Conservation (phyloP, 2,329 filamentous ascomycete genomes). For the Sporothrix inflata region DNA sequence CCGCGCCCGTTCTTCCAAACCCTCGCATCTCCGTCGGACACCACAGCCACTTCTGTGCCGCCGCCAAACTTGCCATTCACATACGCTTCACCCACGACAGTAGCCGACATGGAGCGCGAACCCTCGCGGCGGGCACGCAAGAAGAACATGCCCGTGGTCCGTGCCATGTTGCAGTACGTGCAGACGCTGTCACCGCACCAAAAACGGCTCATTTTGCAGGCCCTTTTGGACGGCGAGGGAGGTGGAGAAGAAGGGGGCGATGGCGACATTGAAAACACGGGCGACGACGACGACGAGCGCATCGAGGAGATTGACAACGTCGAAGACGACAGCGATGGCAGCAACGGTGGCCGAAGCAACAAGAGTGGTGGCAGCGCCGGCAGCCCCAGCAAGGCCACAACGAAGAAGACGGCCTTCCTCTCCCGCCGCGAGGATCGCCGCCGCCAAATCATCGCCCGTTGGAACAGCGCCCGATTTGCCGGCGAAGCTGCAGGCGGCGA, state of each 20-base stretch:
- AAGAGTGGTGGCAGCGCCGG: neutral
- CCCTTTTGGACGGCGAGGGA: constrained; percentile 21
- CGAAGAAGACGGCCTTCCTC: neutral
- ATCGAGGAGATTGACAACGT: constrained; percentile 9
- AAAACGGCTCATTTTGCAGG: constrained; percentile 28
- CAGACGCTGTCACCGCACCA: constrained; percentile 29
- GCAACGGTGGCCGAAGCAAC: neutral
- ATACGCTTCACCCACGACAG: neutral
- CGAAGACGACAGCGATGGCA: neutral
- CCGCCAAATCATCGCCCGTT: neutral
- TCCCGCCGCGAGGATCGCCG: constrained; percentile 18
- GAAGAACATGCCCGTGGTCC: constrained; percentile 25
- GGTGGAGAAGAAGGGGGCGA: neutral
- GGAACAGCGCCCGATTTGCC: neutral
- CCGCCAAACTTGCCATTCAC: constrained; percentile 1
- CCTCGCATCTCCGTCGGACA: neutral
- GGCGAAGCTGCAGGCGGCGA: neutral
- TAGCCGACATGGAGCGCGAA: neutral
- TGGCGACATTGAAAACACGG: neutral
- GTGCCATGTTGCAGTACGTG: constrained; percentile 30
- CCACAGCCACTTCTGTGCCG: neutral
- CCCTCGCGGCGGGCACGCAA: constrained; percentile 16
- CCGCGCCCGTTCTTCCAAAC: neutral
- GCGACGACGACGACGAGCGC: constrained; percentile 16
- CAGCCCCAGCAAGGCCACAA: neutral